Evolutionary conservation across 306 rosid genomes (phyloP).

Genomic region (Cucumis sativus): DNA sequence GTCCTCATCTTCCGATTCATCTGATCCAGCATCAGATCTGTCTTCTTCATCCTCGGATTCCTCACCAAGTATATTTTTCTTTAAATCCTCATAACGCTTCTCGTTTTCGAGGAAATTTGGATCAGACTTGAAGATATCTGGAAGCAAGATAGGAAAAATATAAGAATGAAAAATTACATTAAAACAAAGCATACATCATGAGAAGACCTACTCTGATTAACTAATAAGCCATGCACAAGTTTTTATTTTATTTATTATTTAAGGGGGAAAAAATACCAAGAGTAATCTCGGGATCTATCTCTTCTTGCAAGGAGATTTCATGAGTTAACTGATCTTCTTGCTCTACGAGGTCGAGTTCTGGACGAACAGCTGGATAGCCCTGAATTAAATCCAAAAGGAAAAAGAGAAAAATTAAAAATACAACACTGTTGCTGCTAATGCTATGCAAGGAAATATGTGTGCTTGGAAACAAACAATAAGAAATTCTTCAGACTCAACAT

Average conservation of each 20-base stretch:
- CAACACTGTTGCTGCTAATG: neutral
- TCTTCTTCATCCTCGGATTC: constrained; percentile 56
- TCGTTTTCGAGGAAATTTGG: constrained; percentile 65
- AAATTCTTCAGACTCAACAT: neutral
- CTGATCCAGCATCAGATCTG: constrained; percentile 53
- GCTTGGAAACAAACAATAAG: neutral
- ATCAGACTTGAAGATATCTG: constrained; percentile 78
- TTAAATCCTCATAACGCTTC: constrained; percentile 70
- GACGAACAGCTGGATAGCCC: constrained; percentile 60
- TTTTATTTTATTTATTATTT: too few species aligned
- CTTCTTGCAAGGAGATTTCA: constrained; percentile 41
- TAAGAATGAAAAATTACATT: neutral
- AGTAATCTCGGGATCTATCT: constrained; percentile 31
- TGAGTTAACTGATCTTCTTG: constrained; percentile 52
- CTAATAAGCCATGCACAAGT: neutral
- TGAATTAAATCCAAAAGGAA: constrained; percentile 11
- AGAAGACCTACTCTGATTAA: neutral
- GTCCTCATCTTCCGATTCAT: constrained; percentile 24
- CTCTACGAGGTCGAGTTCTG: constrained; percentile 48
- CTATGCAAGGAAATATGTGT: neutral
- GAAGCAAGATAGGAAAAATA: neutral
- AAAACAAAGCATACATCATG: neutral
- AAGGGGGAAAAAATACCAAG: constrained; percentile 24
- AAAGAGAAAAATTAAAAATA: neutral
- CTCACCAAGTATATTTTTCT: constrained; percentile 60